Percentiles rank a stretch among this genome's conserved stretches.
Evolutionary conservation across 2,329 filamentous ascomycete genomes (phyloP).

Genomic region (Neurospora crassa): DNA sequence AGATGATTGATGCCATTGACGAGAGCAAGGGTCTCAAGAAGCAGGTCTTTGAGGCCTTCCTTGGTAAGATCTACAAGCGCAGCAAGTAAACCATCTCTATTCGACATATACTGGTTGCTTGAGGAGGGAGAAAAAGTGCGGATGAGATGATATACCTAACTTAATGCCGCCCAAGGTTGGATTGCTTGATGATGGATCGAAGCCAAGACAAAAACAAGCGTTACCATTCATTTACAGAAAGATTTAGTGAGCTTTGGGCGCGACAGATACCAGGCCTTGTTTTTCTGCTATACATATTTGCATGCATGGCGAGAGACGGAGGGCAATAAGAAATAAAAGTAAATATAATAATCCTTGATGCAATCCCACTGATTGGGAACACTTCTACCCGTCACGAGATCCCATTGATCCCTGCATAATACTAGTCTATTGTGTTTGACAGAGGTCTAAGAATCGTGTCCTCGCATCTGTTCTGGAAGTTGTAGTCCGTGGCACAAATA

Average conservation of each 20-base stretch:
- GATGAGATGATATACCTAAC: background rate
- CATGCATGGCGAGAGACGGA: background rate
- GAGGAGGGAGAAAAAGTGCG: background rate
- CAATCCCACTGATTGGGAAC: background rate
- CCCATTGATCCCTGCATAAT: background rate
- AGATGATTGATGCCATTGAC: slow-evolving; percentile 69
- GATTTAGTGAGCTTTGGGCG: background rate
- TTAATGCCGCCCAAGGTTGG: background rate
- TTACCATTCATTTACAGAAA: background rate
- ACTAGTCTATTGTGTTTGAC: no score
- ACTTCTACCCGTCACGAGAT: background rate
- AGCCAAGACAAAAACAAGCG: background rate
- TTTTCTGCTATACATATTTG: background rate
- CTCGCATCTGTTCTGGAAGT: background rate
- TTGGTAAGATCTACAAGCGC: slow-evolving; percentile 96
- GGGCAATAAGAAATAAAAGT: background rate
- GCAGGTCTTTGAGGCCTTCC: slow-evolving; percentile 78
- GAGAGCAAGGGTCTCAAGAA: slow-evolving; percentile 86
- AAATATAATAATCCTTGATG: background rate
- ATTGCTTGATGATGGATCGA: background rate
- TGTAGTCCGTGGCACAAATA: background rate
- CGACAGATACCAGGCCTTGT: background rate
- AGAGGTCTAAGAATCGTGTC: background rate
- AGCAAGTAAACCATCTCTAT: slow-evolving; percentile 57
- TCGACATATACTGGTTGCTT: background rate